Base-by-base conservation (phyloP, 1,139 yeast genomes). In the Magnusiomyces magnusii region DNA sequence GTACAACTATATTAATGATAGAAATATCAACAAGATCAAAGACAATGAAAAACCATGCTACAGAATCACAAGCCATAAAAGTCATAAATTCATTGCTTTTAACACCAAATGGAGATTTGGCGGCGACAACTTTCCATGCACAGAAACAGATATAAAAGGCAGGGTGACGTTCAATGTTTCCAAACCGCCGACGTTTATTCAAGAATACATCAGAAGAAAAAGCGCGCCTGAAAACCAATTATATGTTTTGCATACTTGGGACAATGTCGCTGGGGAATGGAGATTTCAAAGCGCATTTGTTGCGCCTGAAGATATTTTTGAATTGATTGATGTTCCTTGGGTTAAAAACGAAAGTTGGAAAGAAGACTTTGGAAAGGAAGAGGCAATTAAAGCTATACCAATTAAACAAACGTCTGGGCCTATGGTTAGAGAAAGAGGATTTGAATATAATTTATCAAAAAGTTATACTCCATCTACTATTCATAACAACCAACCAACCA, bases 61-160 rank as follows among this genome's bases (percentile, higher is more conserved):
- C 51, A 50, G 62, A 24, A 47, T 57, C 15, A 53, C 58, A 9
- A 42, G 53, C 17, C 58, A 55, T 47, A 54, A 52, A 27, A 55
- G 59, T 21, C 51, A 44, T 28, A 21, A 52, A 2, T 57, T 59
- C 52, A 53, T 54, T 15, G 55, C 41, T 3, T 2, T 21, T n/a
- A 52, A 41, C 24, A 17, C 55, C 15, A 52, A 39, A 41, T 52
- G 55, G 55, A 10, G 55, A 13, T 36, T 52, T 25, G 55, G 55
- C 3, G 55, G 55, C 23, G 19, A 19, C 19, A 49, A 49, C 15
- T 52, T 39, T 24, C 55, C 55, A 15, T 31, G 55, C 19, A 52
- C 55, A 7, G 49, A 52, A 7, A n/a, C 55, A 7, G 36, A 39
- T 19, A 42, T 36, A 9, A 13, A 21, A 7, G 55, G 55, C 36